phyloP scores from a whole-genome alignment of 495 filamentous ascomycete genomes.

The Saxophila tyrrhenica region DNA sequence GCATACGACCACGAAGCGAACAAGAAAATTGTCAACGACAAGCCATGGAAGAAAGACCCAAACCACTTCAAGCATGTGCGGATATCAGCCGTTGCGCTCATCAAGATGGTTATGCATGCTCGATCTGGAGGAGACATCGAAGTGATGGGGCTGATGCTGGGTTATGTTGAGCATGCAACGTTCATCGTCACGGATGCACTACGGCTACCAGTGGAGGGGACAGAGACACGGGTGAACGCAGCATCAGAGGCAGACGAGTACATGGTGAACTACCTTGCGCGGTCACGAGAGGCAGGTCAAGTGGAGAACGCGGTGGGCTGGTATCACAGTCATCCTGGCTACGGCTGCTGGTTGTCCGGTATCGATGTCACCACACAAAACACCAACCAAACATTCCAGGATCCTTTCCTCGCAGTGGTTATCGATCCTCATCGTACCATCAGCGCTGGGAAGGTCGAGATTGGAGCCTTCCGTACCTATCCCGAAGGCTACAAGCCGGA shows the following conservation, averaged over 20 bases:
- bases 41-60: slow-evolving; percentile 73
- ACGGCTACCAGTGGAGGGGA: slow-evolving; percentile 90
- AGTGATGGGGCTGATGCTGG: slow-evolving; percentile 98
- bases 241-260: slow-evolving; percentile 94
- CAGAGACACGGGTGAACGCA: slow-evolving; percentile 94
- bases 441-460: slow-evolving; percentile 88
- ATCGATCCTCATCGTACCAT: slow-evolving; percentile 97
- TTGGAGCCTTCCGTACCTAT: slow-evolving; percentile 90
- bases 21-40: slow-evolving; percentile 43
- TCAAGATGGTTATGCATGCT: slow-evolving; percentile 99
- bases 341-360: slow-evolving; percentile 95
- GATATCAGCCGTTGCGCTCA: slow-evolving; percentile 82
- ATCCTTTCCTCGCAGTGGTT: slow-evolving; percentile 92
- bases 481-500: slow-evolving; percentile 57
- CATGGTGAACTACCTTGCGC: slow-evolving; percentile 72
- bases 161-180: slow-evolving; percentile 70
- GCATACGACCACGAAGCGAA: slow-evolving; percentile 58
- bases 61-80: slow-evolving; percentile 88
- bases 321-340: slow-evolving; percentile 97
- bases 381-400: slow-evolving; percentile 67
- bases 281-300: slow-evolving; percentile 59
- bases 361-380: slow-evolving; percentile 88
- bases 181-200: slow-evolving; percentile 94
- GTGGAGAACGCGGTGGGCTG: slow-evolving; percentile 90
- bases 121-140: slow-evolving; percentile 84